Evolutionary conservation across 2,329 filamentous ascomycete genomes (phyloP), one percentile per base, ranked within the genome.

Genomic region (Nigrograna mackinnonii): DNA sequence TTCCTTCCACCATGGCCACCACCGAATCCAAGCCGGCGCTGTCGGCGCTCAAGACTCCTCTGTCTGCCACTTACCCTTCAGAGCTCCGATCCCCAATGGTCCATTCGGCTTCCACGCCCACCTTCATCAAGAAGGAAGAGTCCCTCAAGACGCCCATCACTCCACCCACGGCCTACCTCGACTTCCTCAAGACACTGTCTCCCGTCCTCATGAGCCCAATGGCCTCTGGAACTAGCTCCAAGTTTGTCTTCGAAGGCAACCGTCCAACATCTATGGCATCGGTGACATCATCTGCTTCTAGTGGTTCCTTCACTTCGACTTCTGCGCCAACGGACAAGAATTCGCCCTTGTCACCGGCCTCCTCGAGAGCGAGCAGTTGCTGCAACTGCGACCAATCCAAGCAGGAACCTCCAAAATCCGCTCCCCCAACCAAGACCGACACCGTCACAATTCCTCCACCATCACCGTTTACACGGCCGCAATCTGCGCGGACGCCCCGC

Each of bases 171-270:
- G 91, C 92, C 44, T 97, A 97, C 66, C 86, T 89, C 54, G 91
- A 97, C 62, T 97, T 96, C 64, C 84, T 97, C 50, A 92, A 91
- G 72, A 84, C 85, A 46, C 83, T 95, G 71, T 86, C 81, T 2
- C 80, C 81, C 1, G 76, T 86, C 14, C 77, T 91, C 44, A 82
- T 84, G 62, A 90, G 85, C 50, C 87, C 88, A 6, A 72, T 81
- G 35, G 76, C 81, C 35, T 79, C 84, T 30, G 73, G 74, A 44
- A 78, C 77, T 56, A 79, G 80, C 50, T 64, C 69, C 30, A 75
- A 76, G 48, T 76, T 77, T 55, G 72, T 69, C 54, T 76, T 76
- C 55, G 64, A 67, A 37, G 72, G 71, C 37, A 71, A 67, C 51
- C 64, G 66, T 18, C 64, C 65, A 19, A 59, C 62, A 4, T 62